A percentile compares a stretch with the other conserved stretches of the same genome.
phyloP scores from a whole-genome alignment of 306 rosid genomes.

The Fagus crenata region DNA sequence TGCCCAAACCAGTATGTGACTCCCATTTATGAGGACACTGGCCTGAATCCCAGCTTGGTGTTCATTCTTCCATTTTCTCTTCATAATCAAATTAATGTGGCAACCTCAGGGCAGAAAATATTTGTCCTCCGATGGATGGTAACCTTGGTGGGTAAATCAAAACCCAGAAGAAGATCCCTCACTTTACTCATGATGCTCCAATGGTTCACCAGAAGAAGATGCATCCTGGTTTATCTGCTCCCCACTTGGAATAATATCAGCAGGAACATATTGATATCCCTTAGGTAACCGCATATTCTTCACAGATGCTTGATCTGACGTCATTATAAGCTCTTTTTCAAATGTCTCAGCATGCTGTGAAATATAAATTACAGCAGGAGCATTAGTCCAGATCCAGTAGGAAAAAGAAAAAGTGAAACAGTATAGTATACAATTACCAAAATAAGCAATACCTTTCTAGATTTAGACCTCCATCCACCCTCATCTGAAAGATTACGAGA shows the following conservation, averaged over 20 bases:
- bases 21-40: constrained; percentile 30
- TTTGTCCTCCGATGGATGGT: constrained; percentile 22
- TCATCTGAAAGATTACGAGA: constrained; percentile 58
- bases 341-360: constrained; percentile 73
- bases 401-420: neutral
- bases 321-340: constrained; percentile 92
- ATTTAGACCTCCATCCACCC: constrained; percentile 72
- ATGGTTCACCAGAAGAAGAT: constrained; percentile 49
- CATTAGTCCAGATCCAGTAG: constrained; percentile 6
- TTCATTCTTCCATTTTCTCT: neutral
- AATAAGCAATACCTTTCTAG: constrained; percentile 59
- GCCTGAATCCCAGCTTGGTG: constrained; percentile 1
- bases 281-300: constrained; percentile 86
- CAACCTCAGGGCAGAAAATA: constrained; percentile 27
- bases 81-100: neutral
- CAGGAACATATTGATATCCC: constrained; percentile 96
- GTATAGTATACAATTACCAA: neutral
- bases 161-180: constrained; percentile 24
- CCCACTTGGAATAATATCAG: constrained; percentile 77
- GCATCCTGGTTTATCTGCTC: constrained; percentile 69
- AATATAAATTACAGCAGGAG: constrained; percentile 34
- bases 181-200: constrained; percentile 56
- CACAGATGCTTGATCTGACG: constrained; percentile 96
- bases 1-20: constrained; percentile 30
- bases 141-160: constrained; percentile 37